Evolutionary conservation across 164 flowering plant genomes (phyloP).

Genomic region (Protea cynaroides): DNA sequence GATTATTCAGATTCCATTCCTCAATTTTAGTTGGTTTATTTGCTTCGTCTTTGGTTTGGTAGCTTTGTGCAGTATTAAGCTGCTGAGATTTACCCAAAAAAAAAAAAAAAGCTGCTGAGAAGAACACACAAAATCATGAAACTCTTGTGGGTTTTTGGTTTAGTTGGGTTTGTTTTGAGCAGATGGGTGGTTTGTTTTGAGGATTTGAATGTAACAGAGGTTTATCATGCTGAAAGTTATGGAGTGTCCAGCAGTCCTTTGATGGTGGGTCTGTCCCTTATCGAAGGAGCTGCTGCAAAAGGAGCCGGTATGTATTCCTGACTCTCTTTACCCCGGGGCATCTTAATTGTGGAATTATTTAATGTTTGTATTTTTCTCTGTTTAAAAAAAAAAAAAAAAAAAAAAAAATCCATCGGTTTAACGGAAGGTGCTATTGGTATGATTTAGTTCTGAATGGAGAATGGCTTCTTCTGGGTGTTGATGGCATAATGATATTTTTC

Average conservation of each 20-base stretch:
- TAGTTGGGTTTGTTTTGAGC: neutral
- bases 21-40: neutral
- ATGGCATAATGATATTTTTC: slow-evolving; percentile 9
- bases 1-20: neutral
- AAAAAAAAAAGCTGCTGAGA: neutral
- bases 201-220: neutral
- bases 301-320: slow-evolving; percentile 55
- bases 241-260: slow-evolving; percentile 22
- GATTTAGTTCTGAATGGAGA: too few relatives aligned
- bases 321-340: too few relatives aligned
- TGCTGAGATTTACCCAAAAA: too few relatives aligned
- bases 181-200: neutral
- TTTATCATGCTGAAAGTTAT: neutral
- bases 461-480: too few relatives aligned
- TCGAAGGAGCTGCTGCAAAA: slow-evolving; percentile 56
- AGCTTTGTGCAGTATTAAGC: neutral
- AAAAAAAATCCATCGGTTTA: too few relatives aligned
- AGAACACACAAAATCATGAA: neutral
- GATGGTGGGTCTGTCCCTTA: slow-evolving; percentile 63
- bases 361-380: neutral
- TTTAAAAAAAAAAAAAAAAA: too few relatives aligned
- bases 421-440: neutral
- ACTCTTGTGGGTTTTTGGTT: neutral
- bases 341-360: too few relatives aligned
- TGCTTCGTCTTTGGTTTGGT: neutral